A percentile compares a stretch with the other conserved stretches of the same genome.
phyloP scores from a whole-genome alignment of 1,284 basidiomycete species.

The Cryptococcus floricola region DNA sequence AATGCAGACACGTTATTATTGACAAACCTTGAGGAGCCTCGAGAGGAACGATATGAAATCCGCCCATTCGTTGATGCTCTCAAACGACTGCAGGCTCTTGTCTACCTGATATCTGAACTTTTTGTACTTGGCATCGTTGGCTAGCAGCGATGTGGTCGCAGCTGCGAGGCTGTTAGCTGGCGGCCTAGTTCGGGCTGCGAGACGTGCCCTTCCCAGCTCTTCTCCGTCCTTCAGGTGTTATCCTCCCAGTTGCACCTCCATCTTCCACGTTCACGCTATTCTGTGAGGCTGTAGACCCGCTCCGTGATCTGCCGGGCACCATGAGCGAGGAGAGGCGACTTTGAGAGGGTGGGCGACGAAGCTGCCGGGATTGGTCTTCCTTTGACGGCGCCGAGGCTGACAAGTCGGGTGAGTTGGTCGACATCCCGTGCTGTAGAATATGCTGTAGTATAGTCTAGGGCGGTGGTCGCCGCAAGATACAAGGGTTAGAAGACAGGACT shows the following conservation, averaged over 20 bases:
- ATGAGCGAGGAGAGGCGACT: conserved; percentile 39
- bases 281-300: conserved; percentile 27
- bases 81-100: conserved; percentile 85
- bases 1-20: not conserved
- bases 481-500: not conserved
- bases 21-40: conserved; percentile 79
- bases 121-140: conserved; percentile 84
- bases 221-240: conserved; percentile 40
- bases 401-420: not conserved
- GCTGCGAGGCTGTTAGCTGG: conserved; percentile 18
- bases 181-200: not conserved
- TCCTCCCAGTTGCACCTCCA: conserved; percentile 24
- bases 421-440: too few relatives aligned
- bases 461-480: not conserved
- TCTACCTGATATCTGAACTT: conserved; percentile 91
- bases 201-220: conserved; percentile 36
- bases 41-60: conserved; percentile 98
- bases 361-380: conserved; percentile 4
- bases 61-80: conserved; percentile 98
- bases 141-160: conserved; percentile 36
- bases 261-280: conserved; percentile 32
- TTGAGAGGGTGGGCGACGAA: conserved; percentile 35
- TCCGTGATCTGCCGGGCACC: conserved; percentile 33
- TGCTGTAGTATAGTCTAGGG: too few relatives aligned
- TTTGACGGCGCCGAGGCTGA: conserved; percentile 4